phyloP scores from a whole-genome alignment of 1,139 yeast species.

The Magnusiomyces ingens region DNA sequence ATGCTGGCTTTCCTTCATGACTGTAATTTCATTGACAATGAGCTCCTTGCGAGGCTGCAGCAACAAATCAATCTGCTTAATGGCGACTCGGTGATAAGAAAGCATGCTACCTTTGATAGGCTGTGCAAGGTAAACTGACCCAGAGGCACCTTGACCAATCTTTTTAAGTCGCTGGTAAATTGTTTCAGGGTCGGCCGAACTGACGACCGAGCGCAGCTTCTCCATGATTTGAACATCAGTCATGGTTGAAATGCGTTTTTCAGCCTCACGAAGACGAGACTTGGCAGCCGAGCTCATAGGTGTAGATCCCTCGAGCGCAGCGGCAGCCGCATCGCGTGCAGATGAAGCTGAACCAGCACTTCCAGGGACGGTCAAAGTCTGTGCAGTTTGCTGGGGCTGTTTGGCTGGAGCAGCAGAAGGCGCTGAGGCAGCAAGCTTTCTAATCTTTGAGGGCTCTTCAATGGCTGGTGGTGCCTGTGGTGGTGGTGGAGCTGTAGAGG shows the following conservation, averaged over 20 bases:
- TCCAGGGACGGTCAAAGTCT: background rate
- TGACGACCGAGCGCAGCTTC: slow-evolving; percentile 76
- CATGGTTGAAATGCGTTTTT: slow-evolving; percentile 63
- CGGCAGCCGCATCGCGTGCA: slow-evolving; percentile 29
- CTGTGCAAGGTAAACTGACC: slow-evolving; percentile 87
- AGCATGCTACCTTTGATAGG: slow-evolving; percentile 39
- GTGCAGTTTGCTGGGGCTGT: background rate
- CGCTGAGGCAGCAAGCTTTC: background rate
- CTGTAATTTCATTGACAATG: slow-evolving; percentile 86
- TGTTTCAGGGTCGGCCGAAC: slow-evolving; percentile 75
- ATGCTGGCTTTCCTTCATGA: slow-evolving; percentile 88
- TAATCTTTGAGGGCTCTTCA: background rate
- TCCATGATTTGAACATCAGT: slow-evolving; percentile 83
- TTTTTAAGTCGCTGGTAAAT: slow-evolving; percentile 82
- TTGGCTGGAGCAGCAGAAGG: background rate
- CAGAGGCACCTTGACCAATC: slow-evolving; percentile 99
- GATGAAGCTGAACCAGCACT: slow-evolving; percentile 7
- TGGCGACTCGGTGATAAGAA: slow-evolving; percentile 47
- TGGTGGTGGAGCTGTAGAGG: background rate
- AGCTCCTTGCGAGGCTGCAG: slow-evolving; percentile 94
- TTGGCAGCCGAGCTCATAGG: slow-evolving; percentile 13
- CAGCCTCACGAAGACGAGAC: slow-evolving; percentile 28
- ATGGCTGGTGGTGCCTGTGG: background rate
- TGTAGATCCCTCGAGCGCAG: slow-evolving; percentile 24
- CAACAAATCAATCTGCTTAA: slow-evolving; percentile 89